Conservation (phyloP, 2,329 filamentous ascomycete genomes). For the Colletotrichum nymphaeae region DNA sequence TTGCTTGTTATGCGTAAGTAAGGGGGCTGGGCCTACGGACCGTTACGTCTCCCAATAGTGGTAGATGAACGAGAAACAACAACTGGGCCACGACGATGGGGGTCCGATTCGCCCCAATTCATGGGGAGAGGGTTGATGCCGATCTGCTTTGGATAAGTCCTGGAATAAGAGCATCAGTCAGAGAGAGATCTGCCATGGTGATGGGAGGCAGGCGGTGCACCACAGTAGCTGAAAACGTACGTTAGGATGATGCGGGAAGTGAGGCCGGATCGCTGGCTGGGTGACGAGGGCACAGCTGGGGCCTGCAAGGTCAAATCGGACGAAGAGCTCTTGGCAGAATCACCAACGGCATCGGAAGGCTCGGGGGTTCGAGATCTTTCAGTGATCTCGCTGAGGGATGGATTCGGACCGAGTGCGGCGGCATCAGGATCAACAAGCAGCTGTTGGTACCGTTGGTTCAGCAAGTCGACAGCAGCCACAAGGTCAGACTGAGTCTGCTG, state of each 20-base stretch:
- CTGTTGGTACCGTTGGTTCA: constrained; percentile 44
- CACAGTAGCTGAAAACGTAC: constrained; percentile 44
- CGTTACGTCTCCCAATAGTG: constrained; percentile 85
- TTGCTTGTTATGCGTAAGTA: constrained; percentile 34
- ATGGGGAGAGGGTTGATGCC: constrained; percentile 92
- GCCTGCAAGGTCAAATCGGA: constrained; percentile 38
- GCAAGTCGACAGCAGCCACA: constrained; percentile 52
- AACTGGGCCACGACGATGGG: constrained; percentile 82
- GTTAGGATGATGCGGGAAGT: constrained; percentile 68
- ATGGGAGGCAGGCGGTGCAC: background rate
- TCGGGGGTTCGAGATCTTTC: constrained; percentile 32
- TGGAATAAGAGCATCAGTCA: constrained; percentile 39
- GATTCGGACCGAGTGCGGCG: constrained; percentile 11
- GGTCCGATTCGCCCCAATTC: constrained; percentile 86
- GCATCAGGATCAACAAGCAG: constrained; percentile 19
- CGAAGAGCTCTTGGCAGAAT: constrained; percentile 5
- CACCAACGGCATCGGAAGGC: constrained; percentile 13
- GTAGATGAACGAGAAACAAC: constrained; percentile 82
- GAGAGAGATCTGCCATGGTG: background rate
- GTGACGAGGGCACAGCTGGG: constrained; percentile 40
- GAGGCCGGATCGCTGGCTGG: constrained; percentile 56
- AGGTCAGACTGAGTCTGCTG: constrained; percentile 55
- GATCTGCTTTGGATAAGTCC: constrained; percentile 92
- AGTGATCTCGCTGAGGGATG: background rate
- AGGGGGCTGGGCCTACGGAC: constrained; percentile 55